A percentile compares a stretch with the other conserved stretches of the same genome.
These are phyloP conservation scores for Spathaspora gorwiae DNA, from an alignment of 805 yeast species.

Conservation along the genomic window DNA sequence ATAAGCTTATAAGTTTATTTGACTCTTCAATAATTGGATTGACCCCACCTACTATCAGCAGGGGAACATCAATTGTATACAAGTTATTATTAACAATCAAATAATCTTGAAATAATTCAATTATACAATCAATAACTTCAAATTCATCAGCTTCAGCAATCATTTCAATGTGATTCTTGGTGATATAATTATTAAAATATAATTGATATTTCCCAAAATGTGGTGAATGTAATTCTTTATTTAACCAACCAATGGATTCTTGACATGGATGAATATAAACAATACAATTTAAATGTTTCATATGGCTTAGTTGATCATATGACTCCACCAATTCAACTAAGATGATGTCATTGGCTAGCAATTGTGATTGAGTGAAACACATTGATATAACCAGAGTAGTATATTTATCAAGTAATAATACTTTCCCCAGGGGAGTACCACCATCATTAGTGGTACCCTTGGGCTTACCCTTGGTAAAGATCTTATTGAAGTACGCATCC, in stretches of 20 bases:
- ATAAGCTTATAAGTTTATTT: conserved; percentile 49
- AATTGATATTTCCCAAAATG: conserved; percentile 75
- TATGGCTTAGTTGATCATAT: conserved; percentile 60
- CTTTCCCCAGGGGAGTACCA: conserved; percentile 43
- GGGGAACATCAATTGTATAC: conserved; percentile 30
- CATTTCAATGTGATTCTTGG: conserved; percentile 75
- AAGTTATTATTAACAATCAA: conserved; percentile 67
- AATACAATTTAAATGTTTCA: conserved; percentile 70
- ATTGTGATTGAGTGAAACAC: conserved; percentile 81
- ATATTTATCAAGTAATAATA: conserved; percentile 69
- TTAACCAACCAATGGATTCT: conserved; percentile 54
- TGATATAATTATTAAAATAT: conserved; percentile 70
- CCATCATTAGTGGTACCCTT: too few relatives aligned
- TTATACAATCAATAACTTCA: conserved; percentile 71
- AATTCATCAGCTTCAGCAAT: conserved; percentile 87
- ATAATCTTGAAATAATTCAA: conserved; percentile 84
- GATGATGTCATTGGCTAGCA: conserved; percentile 79
- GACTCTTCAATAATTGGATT: conserved; percentile 31
- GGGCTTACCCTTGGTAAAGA: conserved; percentile 15
- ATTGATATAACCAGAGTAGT: conserved; percentile 87
- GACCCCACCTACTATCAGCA: not conserved
- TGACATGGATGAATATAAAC: conserved; percentile 72
- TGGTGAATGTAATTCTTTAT: conserved; percentile 70
- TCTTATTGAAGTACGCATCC: conserved; percentile 25
- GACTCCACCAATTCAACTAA: conserved; percentile 58